Conservation (phyloP, 257 asterid genomes). For the Fraxinus pennsylvanica region DNA sequence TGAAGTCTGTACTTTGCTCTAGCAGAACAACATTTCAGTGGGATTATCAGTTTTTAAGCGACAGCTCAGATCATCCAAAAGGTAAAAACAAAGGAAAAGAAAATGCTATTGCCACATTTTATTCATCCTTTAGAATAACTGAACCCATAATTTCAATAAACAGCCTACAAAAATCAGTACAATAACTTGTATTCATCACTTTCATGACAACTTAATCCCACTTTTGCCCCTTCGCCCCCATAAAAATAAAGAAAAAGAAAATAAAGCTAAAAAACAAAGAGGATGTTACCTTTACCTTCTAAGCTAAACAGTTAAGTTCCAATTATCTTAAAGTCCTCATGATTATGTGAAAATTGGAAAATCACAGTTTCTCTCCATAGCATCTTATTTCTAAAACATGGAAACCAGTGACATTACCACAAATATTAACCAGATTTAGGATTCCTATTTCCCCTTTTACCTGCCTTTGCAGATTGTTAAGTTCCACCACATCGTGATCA, state of each 20-base stretch:
- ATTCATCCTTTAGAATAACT: background rate
- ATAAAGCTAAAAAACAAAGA: background rate
- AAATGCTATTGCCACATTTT: background rate
- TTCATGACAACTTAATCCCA: background rate
- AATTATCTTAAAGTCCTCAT: background rate
- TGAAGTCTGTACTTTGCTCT: background rate
- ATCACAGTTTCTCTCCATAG: background rate
- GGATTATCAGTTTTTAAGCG: background rate
- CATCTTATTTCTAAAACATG: background rate
- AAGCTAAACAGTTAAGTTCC: background rate
- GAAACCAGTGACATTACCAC: background rate
- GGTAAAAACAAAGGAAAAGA: background rate
- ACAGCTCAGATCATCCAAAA: background rate
- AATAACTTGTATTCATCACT: background rate
- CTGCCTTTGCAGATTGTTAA: conserved; percentile 96
- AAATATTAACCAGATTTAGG: background rate
- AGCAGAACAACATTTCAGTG: background rate
- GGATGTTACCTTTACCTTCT: background rate
- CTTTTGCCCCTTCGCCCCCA: background rate
- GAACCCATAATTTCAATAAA: background rate
- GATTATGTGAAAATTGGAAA: background rate
- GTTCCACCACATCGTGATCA: conserved; percentile 97
- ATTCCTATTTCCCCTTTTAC: conserved; percentile 35
- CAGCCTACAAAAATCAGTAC: background rate
- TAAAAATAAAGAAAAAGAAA: too few relatives aligned